These are phyloP conservation scores for Myriosclerotinia scirpicola DNA, from an alignment of 2,329 filamentous ascomycete genomes.

Conservation along the genomic window DNA sequence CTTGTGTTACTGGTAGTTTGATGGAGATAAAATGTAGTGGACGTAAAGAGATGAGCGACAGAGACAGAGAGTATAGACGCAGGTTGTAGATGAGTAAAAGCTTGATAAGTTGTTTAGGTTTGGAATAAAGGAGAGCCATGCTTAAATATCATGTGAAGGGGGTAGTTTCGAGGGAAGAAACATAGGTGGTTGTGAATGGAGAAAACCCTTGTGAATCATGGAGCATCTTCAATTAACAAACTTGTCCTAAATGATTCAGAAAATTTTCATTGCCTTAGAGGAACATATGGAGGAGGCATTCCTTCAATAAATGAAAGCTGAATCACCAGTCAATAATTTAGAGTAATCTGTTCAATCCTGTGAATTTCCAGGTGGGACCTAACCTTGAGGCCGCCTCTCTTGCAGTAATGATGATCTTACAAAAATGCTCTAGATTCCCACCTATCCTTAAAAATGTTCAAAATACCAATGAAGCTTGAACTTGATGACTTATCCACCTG, in stretches of 20 bases:
- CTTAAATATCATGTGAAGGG: background rate
- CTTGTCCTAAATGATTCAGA: constrained; percentile 1
- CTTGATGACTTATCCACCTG: constrained; percentile 24
- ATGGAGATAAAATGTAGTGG: background rate
- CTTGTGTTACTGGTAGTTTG: background rate
- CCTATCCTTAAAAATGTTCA: background rate
- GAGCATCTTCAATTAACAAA: background rate
- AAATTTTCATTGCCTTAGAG: background rate
- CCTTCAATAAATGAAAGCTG: background rate
- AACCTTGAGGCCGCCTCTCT: constrained; percentile 12
- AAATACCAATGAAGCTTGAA: background rate
- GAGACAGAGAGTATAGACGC: background rate
- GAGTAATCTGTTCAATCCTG: background rate
- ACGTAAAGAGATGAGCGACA: background rate
- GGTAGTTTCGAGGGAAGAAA: background rate
- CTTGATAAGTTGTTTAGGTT: background rate
- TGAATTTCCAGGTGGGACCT: background rate
- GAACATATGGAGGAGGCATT: background rate
- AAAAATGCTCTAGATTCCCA: constrained; percentile 22
- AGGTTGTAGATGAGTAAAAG: background rate
- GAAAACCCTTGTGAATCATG: constrained; percentile 9
- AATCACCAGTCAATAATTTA: background rate
- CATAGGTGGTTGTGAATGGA: constrained; percentile 8
- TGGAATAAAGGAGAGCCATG: background rate
- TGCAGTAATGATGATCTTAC: constrained; percentile 1